Percentiles rank a stretch among this genome's conserved stretches.
These are phyloP conservation scores for Chalciporus pseudorubinellus DNA, from an alignment of 768 basidiomycete genomes.

Conservation along the genomic window DNA sequence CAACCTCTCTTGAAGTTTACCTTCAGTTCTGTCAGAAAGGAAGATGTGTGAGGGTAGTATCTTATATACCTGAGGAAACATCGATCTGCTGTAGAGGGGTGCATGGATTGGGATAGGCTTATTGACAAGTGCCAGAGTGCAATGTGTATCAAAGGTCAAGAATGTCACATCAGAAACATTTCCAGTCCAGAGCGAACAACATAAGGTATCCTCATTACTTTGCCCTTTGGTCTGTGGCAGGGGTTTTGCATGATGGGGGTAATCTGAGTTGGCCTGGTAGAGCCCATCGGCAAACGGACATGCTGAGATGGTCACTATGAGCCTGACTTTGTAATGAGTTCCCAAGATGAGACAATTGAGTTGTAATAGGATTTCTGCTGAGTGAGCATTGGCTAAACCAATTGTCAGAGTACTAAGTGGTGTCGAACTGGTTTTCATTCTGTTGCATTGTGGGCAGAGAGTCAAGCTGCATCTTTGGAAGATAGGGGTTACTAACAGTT, in stretches of 20 bases:
- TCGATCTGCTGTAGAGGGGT: conserved; percentile 9
- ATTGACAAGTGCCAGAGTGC: not conserved
- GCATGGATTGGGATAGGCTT: conserved; percentile 10
- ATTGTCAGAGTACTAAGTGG: not conserved
- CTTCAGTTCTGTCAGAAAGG: conserved; percentile 9
- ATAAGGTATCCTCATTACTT: conserved; percentile 5
- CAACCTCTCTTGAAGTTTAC: too few species aligned
- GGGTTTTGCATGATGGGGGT: not conserved
- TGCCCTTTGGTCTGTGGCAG: conserved; percentile 5
- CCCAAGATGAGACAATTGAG: conserved; percentile 2
- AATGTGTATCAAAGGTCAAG: conserved; percentile 6
- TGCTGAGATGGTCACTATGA: conserved; percentile 12
- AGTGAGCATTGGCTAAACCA: not conserved
- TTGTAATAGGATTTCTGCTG: not conserved
- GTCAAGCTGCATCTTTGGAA: too few species aligned
- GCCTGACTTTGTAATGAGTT: not conserved
- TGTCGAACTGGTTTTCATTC: not conserved
- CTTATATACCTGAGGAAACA: conserved; percentile 9
- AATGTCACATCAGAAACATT: conserved; percentile 21
- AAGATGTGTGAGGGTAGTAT: not conserved
- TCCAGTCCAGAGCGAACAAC: conserved; percentile 16
- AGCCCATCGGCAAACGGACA: conserved; percentile 18
- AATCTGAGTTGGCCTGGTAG: not conserved
- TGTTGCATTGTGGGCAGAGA: too few species aligned
- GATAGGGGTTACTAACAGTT: too few species aligned